Evolutionary conservation across 1,139 yeast genomes (phyloP).

Genomic region (Arxiozyma heterogenica): DNA sequence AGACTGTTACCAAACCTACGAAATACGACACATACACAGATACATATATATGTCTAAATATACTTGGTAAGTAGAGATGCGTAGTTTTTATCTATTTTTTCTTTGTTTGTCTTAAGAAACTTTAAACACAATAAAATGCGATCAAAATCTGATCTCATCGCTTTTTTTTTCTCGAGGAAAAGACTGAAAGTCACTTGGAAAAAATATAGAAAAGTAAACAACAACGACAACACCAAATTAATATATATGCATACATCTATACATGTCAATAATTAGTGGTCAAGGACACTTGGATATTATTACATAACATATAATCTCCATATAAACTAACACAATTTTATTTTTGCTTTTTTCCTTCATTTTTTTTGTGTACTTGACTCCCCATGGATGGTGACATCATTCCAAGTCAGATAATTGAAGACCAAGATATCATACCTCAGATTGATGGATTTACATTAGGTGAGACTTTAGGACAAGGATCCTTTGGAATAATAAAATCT

Average conservation of each 20-base stretch:
- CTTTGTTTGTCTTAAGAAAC: not conserved
- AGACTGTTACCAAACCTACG: no score
- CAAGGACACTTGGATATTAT: not conserved
- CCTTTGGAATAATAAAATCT: slow-evolving; percentile 38
- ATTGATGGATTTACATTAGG: slow-evolving; percentile 33
- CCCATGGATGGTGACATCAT: slow-evolving; percentile 1
- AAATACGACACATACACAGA: no score
- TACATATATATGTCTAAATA: no score
- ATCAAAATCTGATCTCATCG: not conserved
- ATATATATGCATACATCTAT: not conserved
- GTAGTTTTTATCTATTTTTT: no score
- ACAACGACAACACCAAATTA: no score
- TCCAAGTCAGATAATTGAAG: not conserved
- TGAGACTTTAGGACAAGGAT: slow-evolving; percentile 39
- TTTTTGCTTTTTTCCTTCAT: not conserved
- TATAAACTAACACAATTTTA: not conserved
- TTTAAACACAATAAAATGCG: not conserved
- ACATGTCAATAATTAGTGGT: no score
- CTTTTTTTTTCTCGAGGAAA: not conserved
- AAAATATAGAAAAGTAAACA: not conserved
- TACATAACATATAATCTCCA: no score
- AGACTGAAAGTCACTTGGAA: not conserved
- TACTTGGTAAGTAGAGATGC: no score
- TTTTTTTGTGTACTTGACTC: not conserved
- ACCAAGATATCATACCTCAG: slow-evolving; percentile 23